phyloP scores from a whole-genome alignment of 148 eudicot genomes.

The Agrostemma githago region DNA sequence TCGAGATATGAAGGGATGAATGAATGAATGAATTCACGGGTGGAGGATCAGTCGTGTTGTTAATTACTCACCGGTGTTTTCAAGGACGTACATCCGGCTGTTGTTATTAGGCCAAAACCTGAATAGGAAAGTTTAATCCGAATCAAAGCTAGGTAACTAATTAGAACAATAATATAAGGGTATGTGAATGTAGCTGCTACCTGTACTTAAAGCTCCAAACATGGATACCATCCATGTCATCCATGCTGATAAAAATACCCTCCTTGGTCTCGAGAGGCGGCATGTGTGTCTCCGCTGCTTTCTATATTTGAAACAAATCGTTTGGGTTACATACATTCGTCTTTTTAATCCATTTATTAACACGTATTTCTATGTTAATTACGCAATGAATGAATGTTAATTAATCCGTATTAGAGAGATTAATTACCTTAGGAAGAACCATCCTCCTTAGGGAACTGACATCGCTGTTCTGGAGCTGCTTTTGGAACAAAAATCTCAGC shows the following conservation, averaged over 20 bases:
- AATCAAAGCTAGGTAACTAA: neutral
- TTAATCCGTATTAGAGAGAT: no score
- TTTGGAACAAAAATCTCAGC: conserved; percentile 58
- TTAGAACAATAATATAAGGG: neutral
- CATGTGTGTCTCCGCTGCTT: conserved; percentile 67
- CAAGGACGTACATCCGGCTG: conserved; percentile 91
- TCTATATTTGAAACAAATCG: conserved; percentile 31
- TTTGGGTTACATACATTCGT: neutral
- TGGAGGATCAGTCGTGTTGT: neutral
- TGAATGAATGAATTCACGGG: neutral
- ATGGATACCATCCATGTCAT: conserved; percentile 70
- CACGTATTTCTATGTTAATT: neutral
- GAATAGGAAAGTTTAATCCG: conserved; percentile 14
- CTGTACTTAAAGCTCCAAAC: conserved; percentile 87
- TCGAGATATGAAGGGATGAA: no score
- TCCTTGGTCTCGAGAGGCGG: conserved; percentile 62
- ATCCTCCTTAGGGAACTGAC: conserved; percentile 65
- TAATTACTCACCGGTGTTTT: conserved; percentile 53
- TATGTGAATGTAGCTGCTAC: conserved; percentile 25
- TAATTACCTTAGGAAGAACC: conserved; percentile 72
- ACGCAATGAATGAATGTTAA: no score
- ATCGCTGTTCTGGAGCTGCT: conserved; percentile 80
- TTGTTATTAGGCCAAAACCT: conserved; percentile 92
- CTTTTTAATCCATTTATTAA: neutral
- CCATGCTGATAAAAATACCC: conserved; percentile 60